Evolutionary conservation across 176 grass and related monocot species (phyloP).

Genomic region (Oropetium thomaeum): DNA sequence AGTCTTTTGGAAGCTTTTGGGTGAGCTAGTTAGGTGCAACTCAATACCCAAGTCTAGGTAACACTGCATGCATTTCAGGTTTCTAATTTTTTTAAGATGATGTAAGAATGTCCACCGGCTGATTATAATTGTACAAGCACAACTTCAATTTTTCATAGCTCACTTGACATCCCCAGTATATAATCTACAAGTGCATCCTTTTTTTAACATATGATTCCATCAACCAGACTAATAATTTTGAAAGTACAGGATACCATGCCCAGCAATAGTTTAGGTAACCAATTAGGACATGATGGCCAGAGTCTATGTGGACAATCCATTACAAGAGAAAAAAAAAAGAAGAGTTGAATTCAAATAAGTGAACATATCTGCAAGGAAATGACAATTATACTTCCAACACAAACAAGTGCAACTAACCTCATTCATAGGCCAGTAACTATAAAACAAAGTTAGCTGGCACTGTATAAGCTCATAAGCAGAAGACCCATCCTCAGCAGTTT

Average conservation of each 20-base stretch:
- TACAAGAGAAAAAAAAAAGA: too few relatives aligned
- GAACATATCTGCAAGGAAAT: neutral
- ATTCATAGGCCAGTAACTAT: conserved; percentile 82
- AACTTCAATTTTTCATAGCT: neutral
- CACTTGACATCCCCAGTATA: neutral
- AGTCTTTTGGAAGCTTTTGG: too few relatives aligned
- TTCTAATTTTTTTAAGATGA: too few relatives aligned
- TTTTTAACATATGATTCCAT: neutral
- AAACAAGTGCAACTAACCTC: conserved; percentile 49
- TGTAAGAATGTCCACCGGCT: neutral
- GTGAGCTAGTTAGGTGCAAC: too few relatives aligned
- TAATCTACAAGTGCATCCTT: neutral
- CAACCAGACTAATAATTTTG: neutral
- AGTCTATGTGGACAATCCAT: too few relatives aligned
- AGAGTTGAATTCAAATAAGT: too few relatives aligned
- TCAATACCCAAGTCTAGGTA: conserved; percentile 27
- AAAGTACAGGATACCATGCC: neutral
- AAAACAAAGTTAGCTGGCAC: conserved; percentile 78
- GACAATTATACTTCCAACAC: neutral
- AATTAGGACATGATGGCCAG: neutral
- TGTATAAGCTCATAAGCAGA: conserved; percentile 70
- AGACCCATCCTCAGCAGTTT: conserved; percentile 32
- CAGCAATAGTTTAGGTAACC: neutral
- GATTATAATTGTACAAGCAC: neutral
- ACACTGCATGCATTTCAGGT: conserved; percentile 22